A percentile compares a stretch with the other conserved stretches of the same genome.
Evolutionary conservation across 2,329 filamentous ascomycete species (phyloP).

Genomic region (Cercospora citrullina): DNA sequence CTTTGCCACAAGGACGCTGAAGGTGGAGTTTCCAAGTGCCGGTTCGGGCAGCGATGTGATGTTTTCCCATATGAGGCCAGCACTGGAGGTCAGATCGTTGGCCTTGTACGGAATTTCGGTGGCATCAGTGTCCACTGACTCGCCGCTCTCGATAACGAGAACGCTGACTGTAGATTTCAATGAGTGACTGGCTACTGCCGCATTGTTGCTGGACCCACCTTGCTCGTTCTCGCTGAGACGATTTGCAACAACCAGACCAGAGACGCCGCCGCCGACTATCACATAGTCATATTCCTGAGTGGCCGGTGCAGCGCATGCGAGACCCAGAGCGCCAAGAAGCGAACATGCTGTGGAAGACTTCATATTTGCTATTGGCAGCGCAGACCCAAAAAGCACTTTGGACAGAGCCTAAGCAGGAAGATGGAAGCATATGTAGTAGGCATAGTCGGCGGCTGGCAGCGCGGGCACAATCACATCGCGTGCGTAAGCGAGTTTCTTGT

Average conservation of each 20-base stretch:
- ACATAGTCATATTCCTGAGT: constrained; percentile 29
- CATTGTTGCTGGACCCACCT: constrained; percentile 1
- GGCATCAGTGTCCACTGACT: constrained; percentile 19
- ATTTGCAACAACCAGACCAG: constrained; percentile 33
- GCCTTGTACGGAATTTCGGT: constrained; percentile 21
- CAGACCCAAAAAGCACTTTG: neutral
- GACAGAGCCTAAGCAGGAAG: no score
- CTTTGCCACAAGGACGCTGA: constrained; percentile 27
- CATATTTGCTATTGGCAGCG: neutral
- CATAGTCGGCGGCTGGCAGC: neutral
- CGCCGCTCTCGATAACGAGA: constrained; percentile 38
- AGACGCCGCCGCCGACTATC: constrained; percentile 36
- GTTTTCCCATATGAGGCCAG: constrained; percentile 13
- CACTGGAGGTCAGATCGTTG: constrained; percentile 14
- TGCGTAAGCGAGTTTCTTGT: neutral
- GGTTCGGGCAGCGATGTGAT: constrained; percentile 18
- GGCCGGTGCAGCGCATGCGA: neutral
- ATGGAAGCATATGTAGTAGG: neutral
- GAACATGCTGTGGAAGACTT: neutral
- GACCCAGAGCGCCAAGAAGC: neutral
- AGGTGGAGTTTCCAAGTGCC: constrained; percentile 29
- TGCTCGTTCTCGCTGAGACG: constrained; percentile 33
- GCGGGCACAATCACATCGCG: neutral
- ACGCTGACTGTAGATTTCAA: constrained; percentile 25
- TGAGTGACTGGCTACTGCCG: neutral